These are phyloP conservation scores for Suhomyces taliae DNA, from an alignment of 1,139 yeast genomes.

Conservation along the genomic window DNA sequence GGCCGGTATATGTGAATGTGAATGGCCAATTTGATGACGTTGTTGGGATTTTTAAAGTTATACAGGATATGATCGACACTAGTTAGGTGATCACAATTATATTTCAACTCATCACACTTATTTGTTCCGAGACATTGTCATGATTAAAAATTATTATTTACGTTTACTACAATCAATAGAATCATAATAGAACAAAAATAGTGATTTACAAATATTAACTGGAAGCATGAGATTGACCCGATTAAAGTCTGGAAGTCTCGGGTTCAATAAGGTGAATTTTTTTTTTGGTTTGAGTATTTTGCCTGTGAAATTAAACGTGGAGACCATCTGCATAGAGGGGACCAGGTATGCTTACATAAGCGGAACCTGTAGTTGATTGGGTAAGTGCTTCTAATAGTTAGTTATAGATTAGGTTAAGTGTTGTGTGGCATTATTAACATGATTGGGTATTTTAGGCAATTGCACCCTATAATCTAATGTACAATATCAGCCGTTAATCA, in stretches of 20 bases:
- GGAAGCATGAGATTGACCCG: too few species aligned
- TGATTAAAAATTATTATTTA: too few species aligned
- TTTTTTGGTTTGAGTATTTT: background rate
- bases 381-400: background rate
- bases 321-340: background rate
- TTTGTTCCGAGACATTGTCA: too few species aligned
- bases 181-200: too few species aligned
- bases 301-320: background rate
- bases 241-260: too few species aligned
- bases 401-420: too few species aligned
- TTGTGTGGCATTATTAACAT: background rate
- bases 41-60: constrained; percentile 12
- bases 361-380: background rate
- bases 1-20: constrained; percentile 17
- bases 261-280: too few species aligned
- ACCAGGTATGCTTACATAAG: background rate
- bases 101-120: too few species aligned
- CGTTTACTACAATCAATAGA: too few species aligned
- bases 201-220: too few species aligned
- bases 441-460: background rate
- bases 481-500: too few species aligned
- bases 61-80: constrained; percentile 4
- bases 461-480: too few species aligned
- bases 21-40: constrained; percentile 14
- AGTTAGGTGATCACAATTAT: background rate